Evolutionary conservation across 805 yeast genomes (phyloP).

Genomic region (Ogataea siamensis): DNA sequence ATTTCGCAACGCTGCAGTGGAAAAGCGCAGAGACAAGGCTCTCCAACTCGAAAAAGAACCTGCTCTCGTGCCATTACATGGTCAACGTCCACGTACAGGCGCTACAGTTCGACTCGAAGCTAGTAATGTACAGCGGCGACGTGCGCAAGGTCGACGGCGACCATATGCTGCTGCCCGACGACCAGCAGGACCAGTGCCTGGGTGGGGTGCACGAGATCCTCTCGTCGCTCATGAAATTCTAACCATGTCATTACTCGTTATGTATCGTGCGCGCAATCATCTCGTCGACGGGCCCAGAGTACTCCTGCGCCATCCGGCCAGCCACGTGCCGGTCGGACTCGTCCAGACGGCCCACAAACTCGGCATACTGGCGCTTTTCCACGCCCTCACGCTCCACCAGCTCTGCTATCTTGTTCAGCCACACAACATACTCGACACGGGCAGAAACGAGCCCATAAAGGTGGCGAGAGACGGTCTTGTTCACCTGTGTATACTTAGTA

Average conservation of each 20-base stretch:
- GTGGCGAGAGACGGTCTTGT: slow-evolving; percentile 58
- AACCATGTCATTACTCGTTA: slow-evolving; percentile 6
- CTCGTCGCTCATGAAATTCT: slow-evolving; percentile 21
- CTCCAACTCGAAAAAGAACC: neutral
- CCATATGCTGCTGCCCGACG: slow-evolving; percentile 4
- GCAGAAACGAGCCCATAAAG: slow-evolving; percentile 41
- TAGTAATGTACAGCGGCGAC: slow-evolving; percentile 26
- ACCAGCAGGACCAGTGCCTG: neutral
- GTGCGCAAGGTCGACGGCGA: slow-evolving; percentile 9
- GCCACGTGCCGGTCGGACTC: slow-evolving; percentile 9
- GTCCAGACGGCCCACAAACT: slow-evolving; percentile 20
- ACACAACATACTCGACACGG: slow-evolving; percentile 18
- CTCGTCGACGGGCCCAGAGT: slow-evolving; percentile 15
- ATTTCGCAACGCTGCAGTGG: slow-evolving; percentile 26
- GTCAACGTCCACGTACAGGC: slow-evolving; percentile 14
- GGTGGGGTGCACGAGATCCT: slow-evolving; percentile 19
- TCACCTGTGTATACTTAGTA: slow-evolving; percentile 51
- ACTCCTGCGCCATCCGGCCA: slow-evolving; percentile 7
- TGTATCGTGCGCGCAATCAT: slow-evolving; percentile 7
- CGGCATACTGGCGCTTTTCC: slow-evolving; percentile 8
- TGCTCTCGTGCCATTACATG: neutral
- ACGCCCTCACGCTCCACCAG: slow-evolving; percentile 30
- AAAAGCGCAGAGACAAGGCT: slow-evolving; percentile 12
- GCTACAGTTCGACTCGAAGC: slow-evolving; percentile 22
- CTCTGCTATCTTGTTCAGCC: slow-evolving; percentile 31